phyloP scores from a whole-genome alignment of 75 land plant species.

The Picea glauca region DNA sequence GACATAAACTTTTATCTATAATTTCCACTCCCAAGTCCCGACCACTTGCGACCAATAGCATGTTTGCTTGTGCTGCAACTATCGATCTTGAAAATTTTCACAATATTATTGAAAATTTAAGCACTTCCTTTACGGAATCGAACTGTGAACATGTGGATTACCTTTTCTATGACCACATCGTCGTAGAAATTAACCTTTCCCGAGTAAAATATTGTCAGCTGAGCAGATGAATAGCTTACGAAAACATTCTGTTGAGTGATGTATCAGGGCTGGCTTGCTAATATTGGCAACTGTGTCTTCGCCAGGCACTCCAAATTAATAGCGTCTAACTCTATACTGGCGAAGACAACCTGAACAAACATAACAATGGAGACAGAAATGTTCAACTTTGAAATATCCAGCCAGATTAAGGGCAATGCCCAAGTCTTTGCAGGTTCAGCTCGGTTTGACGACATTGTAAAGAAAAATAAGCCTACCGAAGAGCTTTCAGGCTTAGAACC shows the following conservation, averaged over 20 bases:
- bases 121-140: not conserved
- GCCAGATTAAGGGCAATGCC: too few relatives aligned
- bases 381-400: too few relatives aligned
- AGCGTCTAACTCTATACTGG: too few relatives aligned
- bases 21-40: not conserved
- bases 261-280: not conserved
- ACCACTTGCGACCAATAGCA: constrained; percentile 11
- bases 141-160: not conserved
- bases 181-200: constrained; percentile 47
- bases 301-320: not conserved
- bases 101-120: not conserved
- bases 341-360: not conserved
- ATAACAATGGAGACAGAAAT: too few relatives aligned
- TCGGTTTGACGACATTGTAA: too few relatives aligned
- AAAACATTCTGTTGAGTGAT: not conserved
- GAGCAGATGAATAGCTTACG: not conserved
- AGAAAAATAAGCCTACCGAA: too few relatives aligned
- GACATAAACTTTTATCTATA: too few relatives aligned
- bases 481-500: too few relatives aligned
- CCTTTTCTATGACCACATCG: constrained; percentile 25
- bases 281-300: not conserved
- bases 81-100: not conserved
- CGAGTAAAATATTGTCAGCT: constrained; percentile 45
- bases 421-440: too few relatives aligned
- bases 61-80: constrained; percentile 18